phyloP scores from a whole-genome alignment of 129 eudicot genomes.

The Deinandra increscens region DNA sequence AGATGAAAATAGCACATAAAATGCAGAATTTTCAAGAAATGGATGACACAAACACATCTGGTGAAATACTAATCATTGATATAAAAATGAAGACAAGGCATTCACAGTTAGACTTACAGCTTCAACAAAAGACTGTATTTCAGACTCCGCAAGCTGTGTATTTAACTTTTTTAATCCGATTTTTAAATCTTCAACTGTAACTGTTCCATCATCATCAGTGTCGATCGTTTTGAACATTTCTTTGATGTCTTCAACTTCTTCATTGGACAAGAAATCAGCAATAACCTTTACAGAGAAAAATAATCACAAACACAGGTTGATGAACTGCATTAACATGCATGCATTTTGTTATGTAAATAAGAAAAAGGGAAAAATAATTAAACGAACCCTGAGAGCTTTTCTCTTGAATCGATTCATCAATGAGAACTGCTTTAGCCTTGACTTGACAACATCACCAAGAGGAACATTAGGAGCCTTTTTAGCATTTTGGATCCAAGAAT shows the following conservation, averaged over 20 bases:
- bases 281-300: constrained; percentile 51
- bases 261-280: constrained; percentile 80
- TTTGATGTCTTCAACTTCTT: constrained; percentile 80
- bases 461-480: constrained; percentile 90
- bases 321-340: background rate
- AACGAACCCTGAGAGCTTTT: constrained; percentile 87
- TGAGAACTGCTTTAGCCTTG: constrained; percentile 86
- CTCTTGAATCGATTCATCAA: constrained; percentile 79
- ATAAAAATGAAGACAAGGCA: background rate
- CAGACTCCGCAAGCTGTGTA: constrained; percentile 38
- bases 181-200: constrained; percentile 68
- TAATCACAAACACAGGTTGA: background rate
- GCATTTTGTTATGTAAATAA: background rate
- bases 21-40: background rate
- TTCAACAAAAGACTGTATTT: constrained; percentile 39
- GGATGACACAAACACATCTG: background rate
- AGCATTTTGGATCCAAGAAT: constrained; percentile 81
- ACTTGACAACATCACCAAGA: constrained; percentile 90
- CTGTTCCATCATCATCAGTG: constrained; percentile 53
- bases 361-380: too few species aligned
- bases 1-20: background rate
- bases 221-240: constrained; percentile 70
- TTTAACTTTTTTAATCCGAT: constrained; percentile 52
- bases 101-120: constrained; percentile 53
- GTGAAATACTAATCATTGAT: background rate